Percentiles rank a stretch among this genome's conserved stretches.
Evolutionary conservation across 1,139 yeast genomes (phyloP).

Genomic region (Hyphopichia fennica): DNA sequence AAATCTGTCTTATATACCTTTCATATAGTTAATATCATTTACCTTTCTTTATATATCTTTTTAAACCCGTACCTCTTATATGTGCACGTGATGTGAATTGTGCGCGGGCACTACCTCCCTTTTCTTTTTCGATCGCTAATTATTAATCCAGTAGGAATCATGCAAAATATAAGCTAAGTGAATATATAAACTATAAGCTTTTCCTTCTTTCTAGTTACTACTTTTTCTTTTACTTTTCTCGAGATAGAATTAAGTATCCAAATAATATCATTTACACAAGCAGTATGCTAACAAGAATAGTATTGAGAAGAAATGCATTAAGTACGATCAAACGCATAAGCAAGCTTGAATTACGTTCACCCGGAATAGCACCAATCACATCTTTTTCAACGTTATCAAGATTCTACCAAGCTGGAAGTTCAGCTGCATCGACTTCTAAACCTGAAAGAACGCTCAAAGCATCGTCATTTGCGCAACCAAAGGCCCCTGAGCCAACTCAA

Average conservation of each 20-base stretch:
- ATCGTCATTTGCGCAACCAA: constrained; percentile 26
- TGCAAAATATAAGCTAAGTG: constrained; percentile 3
- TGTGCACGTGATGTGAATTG: neutral
- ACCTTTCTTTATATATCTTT: neutral
- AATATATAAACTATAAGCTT: too few relatives aligned
- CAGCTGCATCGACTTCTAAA: constrained; percentile 2
- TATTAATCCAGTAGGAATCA: constrained; percentile 4
- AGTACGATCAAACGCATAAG: neutral
- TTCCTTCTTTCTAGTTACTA: too few relatives aligned
- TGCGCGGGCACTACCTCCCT: neutral
- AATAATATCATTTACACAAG: too few relatives aligned
- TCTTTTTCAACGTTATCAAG: neutral
- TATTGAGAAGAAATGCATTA: neutral
- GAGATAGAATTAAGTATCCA: too few relatives aligned
- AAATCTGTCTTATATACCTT: neutral
- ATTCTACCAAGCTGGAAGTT: neutral
- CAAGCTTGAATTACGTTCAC: neutral
- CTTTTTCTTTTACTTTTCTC: neutral
- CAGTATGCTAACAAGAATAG: neutral
- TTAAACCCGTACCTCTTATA: constrained; percentile 1
- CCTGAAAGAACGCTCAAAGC: constrained; percentile 23
- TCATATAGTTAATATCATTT: neutral
- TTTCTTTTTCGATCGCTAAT: neutral
- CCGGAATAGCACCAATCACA: neutral
- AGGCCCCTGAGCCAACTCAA: constrained; percentile 10